Conservation (phyloP, 1,139 yeast species). For the Zygotorulaspora mrakii region DNA sequence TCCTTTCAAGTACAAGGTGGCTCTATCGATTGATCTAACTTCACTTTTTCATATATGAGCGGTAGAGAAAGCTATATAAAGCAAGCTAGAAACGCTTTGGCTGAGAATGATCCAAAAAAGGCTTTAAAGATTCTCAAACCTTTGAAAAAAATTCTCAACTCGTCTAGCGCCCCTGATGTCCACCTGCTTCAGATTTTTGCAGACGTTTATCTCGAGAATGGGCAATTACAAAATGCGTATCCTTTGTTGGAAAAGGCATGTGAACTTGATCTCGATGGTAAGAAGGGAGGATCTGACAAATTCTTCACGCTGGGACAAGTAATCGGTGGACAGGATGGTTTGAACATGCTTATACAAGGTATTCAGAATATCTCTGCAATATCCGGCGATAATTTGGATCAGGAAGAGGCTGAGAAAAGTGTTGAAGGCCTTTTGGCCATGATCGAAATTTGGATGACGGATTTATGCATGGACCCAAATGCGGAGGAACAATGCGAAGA, state of each 20-base stretch:
- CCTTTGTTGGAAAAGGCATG: constrained; percentile 60
- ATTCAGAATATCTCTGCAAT: constrained; percentile 44
- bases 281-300: constrained; percentile 63
- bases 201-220: constrained; percentile 73
- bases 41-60: constrained; percentile 16
- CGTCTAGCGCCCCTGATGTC: constrained; percentile 35
- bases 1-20: background rate
- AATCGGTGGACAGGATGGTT: constrained; percentile 76
- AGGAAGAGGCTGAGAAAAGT: constrained; percentile 43
- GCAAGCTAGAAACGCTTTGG: constrained; percentile 38
- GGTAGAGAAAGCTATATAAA: constrained; percentile 21
- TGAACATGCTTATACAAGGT: constrained; percentile 63
- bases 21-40: background rate
- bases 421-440: constrained; percentile 78
- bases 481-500: constrained; percentile 82
- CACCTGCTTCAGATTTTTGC: constrained; percentile 50
- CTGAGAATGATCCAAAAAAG: constrained; percentile 39
- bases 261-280: constrained; percentile 63
- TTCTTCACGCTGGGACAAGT: constrained; percentile 89
- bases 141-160: constrained; percentile 30
- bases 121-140: constrained; percentile 43
- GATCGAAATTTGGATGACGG: constrained; percentile 99
- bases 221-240: constrained; percentile 75
- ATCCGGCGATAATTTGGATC: constrained; percentile 33
- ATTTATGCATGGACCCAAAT: constrained; percentile 86